Percentiles rank a stretch among this genome's conserved stretches.
Evolutionary conservation across 1,139 yeast species (phyloP).

Genomic region (Candida tropicalis): DNA sequence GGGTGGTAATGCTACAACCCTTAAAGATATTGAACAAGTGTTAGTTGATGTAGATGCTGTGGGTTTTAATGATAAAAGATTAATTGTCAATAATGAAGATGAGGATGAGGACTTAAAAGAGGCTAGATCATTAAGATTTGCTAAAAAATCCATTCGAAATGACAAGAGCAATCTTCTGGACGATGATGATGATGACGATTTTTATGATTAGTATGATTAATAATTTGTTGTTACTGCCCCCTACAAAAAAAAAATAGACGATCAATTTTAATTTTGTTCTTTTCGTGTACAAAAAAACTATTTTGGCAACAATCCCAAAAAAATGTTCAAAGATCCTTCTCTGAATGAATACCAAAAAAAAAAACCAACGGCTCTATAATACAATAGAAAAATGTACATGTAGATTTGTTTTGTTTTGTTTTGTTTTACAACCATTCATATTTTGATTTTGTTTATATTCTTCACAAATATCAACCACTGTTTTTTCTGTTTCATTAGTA

Average conservation of each 20-base stretch:
- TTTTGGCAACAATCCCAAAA: neutral
- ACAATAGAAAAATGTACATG: no score
- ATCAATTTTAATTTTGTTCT: neutral
- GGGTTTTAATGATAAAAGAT: constrained; percentile 63
- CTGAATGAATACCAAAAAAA: neutral
- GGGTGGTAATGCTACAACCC: constrained; percentile 78
- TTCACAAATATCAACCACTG: no score
- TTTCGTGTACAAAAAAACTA: neutral
- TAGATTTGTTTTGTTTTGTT: neutral
- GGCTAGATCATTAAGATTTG: constrained; percentile 51
- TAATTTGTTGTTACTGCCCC: neutral
- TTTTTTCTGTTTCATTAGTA: no score
- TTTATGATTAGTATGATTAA: constrained; percentile 44
- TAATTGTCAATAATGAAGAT: constrained; percentile 63
- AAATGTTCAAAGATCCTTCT: neutral
- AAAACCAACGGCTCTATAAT: neutral
- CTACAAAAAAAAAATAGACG: neutral
- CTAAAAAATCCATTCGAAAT: constrained; percentile 55
- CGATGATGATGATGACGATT: constrained; percentile 39
- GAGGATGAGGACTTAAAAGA: constrained; percentile 52
- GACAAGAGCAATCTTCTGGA: constrained; percentile 23
- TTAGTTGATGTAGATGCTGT: constrained; percentile 69
- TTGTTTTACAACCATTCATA: constrained; percentile 1
- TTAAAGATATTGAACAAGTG: constrained; percentile 70
- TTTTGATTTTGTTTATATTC: neutral